Evolutionary conservation across 495 filamentous ascomycete genomes (phyloP), one percentile per base, ranked within the genome.

Genomic region (Xylaria telfairii): DNA sequence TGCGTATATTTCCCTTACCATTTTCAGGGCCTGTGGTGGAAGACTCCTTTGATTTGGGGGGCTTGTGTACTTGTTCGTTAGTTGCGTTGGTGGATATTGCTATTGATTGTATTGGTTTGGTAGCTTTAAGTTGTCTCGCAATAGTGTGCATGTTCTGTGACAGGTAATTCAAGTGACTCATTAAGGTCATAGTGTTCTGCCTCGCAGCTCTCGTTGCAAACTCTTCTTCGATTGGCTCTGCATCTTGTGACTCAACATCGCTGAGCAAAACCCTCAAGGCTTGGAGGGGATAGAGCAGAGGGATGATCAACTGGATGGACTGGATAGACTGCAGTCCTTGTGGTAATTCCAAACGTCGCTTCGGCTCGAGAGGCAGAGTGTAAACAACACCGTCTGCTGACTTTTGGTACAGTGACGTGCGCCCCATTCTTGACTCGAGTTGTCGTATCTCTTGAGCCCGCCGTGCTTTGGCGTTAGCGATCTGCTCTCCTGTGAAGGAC

Each of bases 131-230:
- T 51, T 82, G 86, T 72, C 88, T 90, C 6, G 90, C 91, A 76
- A 96, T 83, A 0, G 81, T 77, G 72, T 92, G 89, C 75, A 96
- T 87, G 71, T 94, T 93, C 77, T 91, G 90, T 0, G 88, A 84
- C 53, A 97, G 79, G 68, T 91, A 92, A 75, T 97, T 97, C 72
- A 96, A 74, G 63, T 92, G 90, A 46, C 87, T 91, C 78, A 92
- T 91, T 72, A 97, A 73, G 12, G 87, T 89, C 80, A 90, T 81
- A 57, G 91, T 83, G 41, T 82, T 82, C 74, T 88, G 86, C 32
- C 90, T 81, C 32, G 74, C 76, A 10, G 89, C 79, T 80, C 86
- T 91, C 61, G 86, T 73, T 15, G 82, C 78, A 72, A 97, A 97
- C 3, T 89, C 85, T 66, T 82, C 81, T 76, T 95, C 89, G 17